Conservation (phyloP, 306 rosid genomes). For the Herpetospermum pedunculosum region DNA sequence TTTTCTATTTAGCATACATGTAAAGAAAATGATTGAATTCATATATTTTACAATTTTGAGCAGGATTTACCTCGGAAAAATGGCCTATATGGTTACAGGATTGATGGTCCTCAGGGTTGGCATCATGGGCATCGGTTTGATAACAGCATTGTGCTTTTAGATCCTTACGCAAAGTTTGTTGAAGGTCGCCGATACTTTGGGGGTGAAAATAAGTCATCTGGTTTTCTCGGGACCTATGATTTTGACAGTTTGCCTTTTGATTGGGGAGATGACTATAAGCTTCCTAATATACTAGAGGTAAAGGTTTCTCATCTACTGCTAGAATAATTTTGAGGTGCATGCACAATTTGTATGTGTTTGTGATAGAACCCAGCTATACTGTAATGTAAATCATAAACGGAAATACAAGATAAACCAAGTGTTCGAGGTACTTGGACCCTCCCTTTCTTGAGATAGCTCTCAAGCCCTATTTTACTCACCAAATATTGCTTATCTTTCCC, state of each 20-base stretch:
- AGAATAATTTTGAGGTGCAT: not conserved
- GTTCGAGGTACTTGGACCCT: too few species aligned
- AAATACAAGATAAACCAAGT: too few species aligned
- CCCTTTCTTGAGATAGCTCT: too few species aligned
- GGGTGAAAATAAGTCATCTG: constrained; percentile 43
- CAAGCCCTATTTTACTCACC: too few species aligned
- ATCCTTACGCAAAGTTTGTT: constrained; percentile 87
- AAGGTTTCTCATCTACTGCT: constrained; percentile 8
- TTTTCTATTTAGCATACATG: not conserved
- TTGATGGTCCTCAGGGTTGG: constrained; percentile 83
- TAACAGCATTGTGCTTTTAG: constrained; percentile 56
- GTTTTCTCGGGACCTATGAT: constrained; percentile 78
- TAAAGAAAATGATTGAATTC: not conserved
- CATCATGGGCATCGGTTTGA: constrained; percentile 86
- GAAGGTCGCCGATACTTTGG: constrained; percentile 85
- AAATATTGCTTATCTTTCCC: too few species aligned
- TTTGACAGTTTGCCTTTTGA: constrained; percentile 71
- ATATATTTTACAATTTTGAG: not conserved
- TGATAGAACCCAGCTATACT: too few species aligned
- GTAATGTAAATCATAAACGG: too few species aligned
- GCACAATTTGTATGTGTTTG: not conserved
- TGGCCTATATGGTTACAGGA: constrained; percentile 68
- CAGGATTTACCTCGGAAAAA: constrained; percentile 75
- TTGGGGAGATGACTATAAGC: constrained; percentile 86
- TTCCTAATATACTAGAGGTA: constrained; percentile 84